Base-by-base conservation (phyloP, 208 protist species). In the Histomonas meleagridis region DNA sequence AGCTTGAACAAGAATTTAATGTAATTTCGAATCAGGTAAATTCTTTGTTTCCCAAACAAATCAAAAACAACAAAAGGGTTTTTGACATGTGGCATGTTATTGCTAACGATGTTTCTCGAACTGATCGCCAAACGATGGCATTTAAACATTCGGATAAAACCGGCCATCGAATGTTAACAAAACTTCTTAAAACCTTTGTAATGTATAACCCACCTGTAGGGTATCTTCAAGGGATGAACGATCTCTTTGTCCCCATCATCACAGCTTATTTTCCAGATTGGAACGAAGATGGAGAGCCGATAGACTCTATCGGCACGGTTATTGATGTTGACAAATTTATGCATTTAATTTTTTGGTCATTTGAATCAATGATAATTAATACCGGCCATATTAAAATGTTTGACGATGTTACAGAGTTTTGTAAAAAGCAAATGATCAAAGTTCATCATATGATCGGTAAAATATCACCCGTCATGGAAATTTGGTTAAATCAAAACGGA, bases 151-250 rank as follows among this genome's bases (percentile, higher is more conserved):
- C 18, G 18, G 35, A 81, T 12, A 43, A 43, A 9, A 4, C 26
- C 1, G 70, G 70, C 21, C 10, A 51, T 7, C 48, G 3, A 43
- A 81, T 81, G 26, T 43, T 81, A 32, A 46, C 70, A n/a, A 5
- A 35, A n/a, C 70, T 81, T 26, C 18, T 81, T 12, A 81, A 35
- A 32, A 46, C 7, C 21, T 81, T 51, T 51, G 12, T 18, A 38
- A 3, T 81, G 1, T 81, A 51, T 51, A 81, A 43, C 23, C 70
- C 70, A 81, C n/a, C 26, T 14, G 28, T 81, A 9, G 23, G n/a
- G 2, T 81, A 81, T 51, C n/a, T 81, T 14, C 70, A 81, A 81
- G 70, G 70, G 1, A 81, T 81, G 70, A 81, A 81, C n/a, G 70
- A 81, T 51, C n/a, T 81, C 23, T 46, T 81, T 81, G 70, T 81